Conservation (phyloP, 2,329 filamentous ascomycete genomes). For the Colletotrichum tofieldiae region DNA sequence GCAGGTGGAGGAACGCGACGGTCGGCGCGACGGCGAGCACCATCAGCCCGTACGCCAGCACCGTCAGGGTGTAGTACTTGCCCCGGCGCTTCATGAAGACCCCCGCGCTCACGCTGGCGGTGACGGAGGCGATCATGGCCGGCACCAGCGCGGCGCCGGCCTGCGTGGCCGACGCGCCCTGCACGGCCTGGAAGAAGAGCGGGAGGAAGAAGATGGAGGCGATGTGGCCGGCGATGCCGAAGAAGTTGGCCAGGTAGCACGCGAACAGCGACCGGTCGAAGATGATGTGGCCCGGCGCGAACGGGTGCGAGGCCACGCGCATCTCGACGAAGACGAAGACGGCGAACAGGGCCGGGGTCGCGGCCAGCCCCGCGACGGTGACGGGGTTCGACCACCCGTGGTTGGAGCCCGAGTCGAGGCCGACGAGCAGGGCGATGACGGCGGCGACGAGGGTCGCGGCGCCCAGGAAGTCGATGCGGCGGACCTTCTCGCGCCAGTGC, state of each 20-base stretch:
- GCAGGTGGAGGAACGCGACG: slow-evolving; percentile 65
- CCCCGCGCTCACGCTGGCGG: slow-evolving; percentile 76
- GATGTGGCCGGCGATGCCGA: slow-evolving; percentile 72
- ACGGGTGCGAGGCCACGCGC: slow-evolving; percentile 78
- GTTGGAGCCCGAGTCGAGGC: slow-evolving; percentile 82
- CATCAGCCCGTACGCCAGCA: slow-evolving; percentile 68
- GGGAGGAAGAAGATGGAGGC: slow-evolving; percentile 81
- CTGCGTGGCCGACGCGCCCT: slow-evolving; percentile 73
- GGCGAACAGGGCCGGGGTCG: slow-evolving; percentile 72
- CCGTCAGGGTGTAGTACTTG: slow-evolving; percentile 79
- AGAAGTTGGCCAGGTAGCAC: slow-evolving; percentile 81
- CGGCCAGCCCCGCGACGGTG: slow-evolving; percentile 70
- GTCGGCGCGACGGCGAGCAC: slow-evolving; percentile 70
- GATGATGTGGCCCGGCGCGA: slow-evolving; percentile 82
- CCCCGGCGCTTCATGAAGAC: slow-evolving; percentile 79
- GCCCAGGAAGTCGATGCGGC: slow-evolving; percentile 81
- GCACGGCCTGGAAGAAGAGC: slow-evolving; percentile 82
- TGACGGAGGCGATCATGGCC: slow-evolving; percentile 73
- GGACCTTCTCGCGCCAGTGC: slow-evolving; percentile 77
- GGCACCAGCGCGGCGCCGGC: slow-evolving; percentile 79
- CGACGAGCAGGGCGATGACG: slow-evolving; percentile 76
- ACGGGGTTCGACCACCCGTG: slow-evolving; percentile 74
- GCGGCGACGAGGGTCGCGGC: slow-evolving; percentile 77
- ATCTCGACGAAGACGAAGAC: slow-evolving; percentile 80
- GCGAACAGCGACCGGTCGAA: slow-evolving; percentile 77